A percentile compares a stretch with the other conserved stretches of the same genome.
Conservation (phyloP, 441 rosid genomes). For the Aquilaria agallochum region DNA sequence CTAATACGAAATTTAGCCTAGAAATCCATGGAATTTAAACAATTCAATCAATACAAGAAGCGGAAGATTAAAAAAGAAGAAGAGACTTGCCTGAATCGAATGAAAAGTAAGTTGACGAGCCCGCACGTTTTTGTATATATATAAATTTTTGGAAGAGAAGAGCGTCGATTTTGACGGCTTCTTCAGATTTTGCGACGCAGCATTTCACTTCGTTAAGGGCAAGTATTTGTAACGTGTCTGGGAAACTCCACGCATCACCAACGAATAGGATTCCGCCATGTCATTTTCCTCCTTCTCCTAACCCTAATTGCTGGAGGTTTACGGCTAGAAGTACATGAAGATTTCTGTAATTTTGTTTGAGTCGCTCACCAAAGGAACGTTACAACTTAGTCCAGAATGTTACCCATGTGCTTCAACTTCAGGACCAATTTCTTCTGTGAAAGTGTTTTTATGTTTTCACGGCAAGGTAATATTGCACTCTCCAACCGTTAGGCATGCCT, state of each 20-base stretch:
- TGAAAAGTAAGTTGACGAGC: slow-evolving; percentile 1
- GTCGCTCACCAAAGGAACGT: neutral
- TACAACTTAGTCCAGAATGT: neutral
- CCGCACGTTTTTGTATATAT: neutral
- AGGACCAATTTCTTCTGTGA: neutral
- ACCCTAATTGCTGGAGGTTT: neutral
- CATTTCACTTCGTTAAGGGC: neutral
- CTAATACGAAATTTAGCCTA: neutral
- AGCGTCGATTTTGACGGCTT: too few species aligned
- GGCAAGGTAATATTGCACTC: too few species aligned
- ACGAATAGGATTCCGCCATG: slow-evolving; percentile 3
- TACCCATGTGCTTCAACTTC: neutral
- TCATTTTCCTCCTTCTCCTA: neutral
- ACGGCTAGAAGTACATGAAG: neutral
- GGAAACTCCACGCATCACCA: neutral
- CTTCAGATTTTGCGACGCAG: neutral
- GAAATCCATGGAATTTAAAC: neutral
- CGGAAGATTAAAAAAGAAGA: neutral
- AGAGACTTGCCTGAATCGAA: slow-evolving; percentile 4
- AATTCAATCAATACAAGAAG: neutral
- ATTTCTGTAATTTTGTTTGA: neutral
- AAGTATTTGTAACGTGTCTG: neutral
- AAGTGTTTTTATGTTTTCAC: neutral
- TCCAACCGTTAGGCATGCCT: too few species aligned
- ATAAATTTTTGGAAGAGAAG: neutral